A percentile compares a stretch with the other conserved stretches of the same genome.
These are phyloP conservation scores for Cicer bijugum DNA, from an alignment of 306 rosid species.

Conservation along the genomic window DNA sequence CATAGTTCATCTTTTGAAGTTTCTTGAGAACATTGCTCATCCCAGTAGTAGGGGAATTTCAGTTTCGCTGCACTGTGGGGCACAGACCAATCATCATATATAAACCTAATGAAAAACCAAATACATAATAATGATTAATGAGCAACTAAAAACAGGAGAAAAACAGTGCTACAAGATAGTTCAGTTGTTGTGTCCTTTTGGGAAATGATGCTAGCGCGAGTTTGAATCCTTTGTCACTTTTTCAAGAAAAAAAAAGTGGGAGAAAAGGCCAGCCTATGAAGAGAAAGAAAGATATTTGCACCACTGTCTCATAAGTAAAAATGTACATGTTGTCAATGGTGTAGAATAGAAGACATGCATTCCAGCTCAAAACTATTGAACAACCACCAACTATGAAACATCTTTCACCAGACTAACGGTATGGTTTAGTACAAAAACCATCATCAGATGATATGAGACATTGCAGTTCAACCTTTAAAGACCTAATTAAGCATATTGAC, in stretches of 20 bases:
- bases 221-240: background rate
- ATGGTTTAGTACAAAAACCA: slow-evolving; percentile 16
- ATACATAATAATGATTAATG: slow-evolving; percentile 32
- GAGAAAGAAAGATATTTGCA: slow-evolving; percentile 31
- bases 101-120: slow-evolving; percentile 63
- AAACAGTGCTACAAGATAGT: background rate
- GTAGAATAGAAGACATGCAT: slow-evolving; percentile 6
- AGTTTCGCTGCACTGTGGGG: slow-evolving; percentile 86
- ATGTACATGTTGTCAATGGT: background rate
- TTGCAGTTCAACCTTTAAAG: slow-evolving; percentile 24
- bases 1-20: slow-evolving; percentile 72
- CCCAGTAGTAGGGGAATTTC: slow-evolving; percentile 84
- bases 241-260: background rate
- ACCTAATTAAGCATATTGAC: background rate
- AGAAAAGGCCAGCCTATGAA: slow-evolving; percentile 4
- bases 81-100: slow-evolving; percentile 80
- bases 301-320: slow-evolving; percentile 15
- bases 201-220: background rate
- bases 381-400: slow-evolving; percentile 11
- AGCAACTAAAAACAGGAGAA: background rate
- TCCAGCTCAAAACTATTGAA: background rate
- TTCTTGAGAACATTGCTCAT: slow-evolving; percentile 68
- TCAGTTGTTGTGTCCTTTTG: background rate
- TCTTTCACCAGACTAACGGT: background rate
- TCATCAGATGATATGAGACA: slow-evolving; percentile 10